A percentile compares a stretch with the other conserved stretches of the same genome.
Evolutionary conservation across 331 rosid species (phyloP).

Genomic region (Dryas integrifolia): DNA sequence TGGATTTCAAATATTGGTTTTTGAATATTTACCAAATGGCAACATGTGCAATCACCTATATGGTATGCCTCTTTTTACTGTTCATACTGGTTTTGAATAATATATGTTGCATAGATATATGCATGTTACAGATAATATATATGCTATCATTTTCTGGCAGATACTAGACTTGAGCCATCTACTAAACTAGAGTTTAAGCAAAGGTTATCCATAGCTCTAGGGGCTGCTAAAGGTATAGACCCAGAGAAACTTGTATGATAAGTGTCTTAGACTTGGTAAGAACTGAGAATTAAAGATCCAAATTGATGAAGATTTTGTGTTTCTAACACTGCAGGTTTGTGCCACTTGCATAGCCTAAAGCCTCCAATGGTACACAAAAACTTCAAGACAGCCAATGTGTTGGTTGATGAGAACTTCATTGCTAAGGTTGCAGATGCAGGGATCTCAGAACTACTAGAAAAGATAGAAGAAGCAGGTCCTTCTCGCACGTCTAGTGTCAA

Average conservation of each 20-base stretch:
- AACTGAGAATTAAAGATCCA: not conserved
- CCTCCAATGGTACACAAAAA: slow-evolving; percentile 42
- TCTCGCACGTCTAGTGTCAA: slow-evolving; percentile 35
- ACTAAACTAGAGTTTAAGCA: slow-evolving; percentile 47
- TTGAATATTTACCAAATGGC: slow-evolving; percentile 45
- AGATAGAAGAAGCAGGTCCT: slow-evolving; percentile 45
- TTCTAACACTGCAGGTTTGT: slow-evolving; percentile 38
- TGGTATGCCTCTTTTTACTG: slow-evolving; percentile 29
- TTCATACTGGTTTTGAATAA: not conserved
- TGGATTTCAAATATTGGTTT: slow-evolving; percentile 47
- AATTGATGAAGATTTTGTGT: not conserved
- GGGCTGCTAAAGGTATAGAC: slow-evolving; percentile 43
- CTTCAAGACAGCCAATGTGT: slow-evolving; percentile 48
- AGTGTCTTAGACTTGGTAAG: not conserved
- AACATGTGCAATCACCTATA: slow-evolving; percentile 43
- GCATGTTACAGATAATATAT: not conserved
- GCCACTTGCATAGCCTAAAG: slow-evolving; percentile 41
- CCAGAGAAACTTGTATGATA: not conserved
- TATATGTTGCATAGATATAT: not conserved
- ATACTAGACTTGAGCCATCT: slow-evolving; percentile 26
- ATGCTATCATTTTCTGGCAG: slow-evolving; percentile 21
- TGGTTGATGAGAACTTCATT: slow-evolving; percentile 46
- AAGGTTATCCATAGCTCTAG: slow-evolving; percentile 44
- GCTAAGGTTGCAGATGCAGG: slow-evolving; percentile 52
- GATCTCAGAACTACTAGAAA: slow-evolving; percentile 32